Percentiles rank a stretch among this genome's conserved stretches.
Evolutionary conservation across 108 stramenopile species (phyloP).

Genomic region (Craspedostauros australis): DNA sequence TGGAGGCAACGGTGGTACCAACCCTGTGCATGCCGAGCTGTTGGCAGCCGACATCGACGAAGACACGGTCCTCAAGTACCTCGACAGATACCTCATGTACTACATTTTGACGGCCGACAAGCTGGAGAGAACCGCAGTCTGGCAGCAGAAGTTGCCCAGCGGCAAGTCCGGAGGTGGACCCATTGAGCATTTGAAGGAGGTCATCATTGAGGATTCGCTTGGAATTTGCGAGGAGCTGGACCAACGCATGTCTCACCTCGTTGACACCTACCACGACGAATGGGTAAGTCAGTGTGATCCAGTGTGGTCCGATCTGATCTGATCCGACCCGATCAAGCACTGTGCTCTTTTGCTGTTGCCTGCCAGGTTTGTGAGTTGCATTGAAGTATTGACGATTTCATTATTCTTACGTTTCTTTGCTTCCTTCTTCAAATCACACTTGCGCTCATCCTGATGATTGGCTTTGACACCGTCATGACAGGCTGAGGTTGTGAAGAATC

Average conservation of each 20-base stretch:
- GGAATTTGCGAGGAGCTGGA: slow-evolving; percentile 89
- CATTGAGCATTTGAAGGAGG: slow-evolving; percentile 85
- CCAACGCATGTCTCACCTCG: slow-evolving; percentile 78
- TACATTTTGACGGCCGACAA: slow-evolving; percentile 90
- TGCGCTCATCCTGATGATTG: too few relatives aligned
- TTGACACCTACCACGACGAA: slow-evolving; percentile 92
- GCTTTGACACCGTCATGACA: too few relatives aligned
- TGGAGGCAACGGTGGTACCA: slow-evolving; percentile 86
- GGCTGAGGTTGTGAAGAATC: slow-evolving; percentile 85
- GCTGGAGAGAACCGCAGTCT: slow-evolving; percentile 84
- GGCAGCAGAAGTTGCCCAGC: slow-evolving; percentile 77
- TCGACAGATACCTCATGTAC: slow-evolving; percentile 92
- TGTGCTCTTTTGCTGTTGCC: background rate
- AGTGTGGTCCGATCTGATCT: background rate
- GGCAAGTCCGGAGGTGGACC: slow-evolving; percentile 84
- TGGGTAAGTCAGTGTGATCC: slow-evolving; percentile 44
- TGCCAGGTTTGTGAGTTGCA: background rate
- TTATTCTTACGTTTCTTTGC: background rate
- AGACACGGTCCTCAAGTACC: slow-evolving; percentile 81
- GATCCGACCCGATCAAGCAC: background rate
- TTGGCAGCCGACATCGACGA: slow-evolving; percentile 87
- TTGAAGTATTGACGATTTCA: too few relatives aligned
- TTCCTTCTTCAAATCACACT: too few relatives aligned
- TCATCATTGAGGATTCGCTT: slow-evolving; percentile 89
- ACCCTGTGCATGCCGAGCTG: slow-evolving; percentile 86